Percentiles rank a stretch among this genome's conserved stretches.
Evolutionary conservation across 2,329 filamentous ascomycete species (phyloP).

Genomic region (Colletotrichum gloeosporioides): DNA sequence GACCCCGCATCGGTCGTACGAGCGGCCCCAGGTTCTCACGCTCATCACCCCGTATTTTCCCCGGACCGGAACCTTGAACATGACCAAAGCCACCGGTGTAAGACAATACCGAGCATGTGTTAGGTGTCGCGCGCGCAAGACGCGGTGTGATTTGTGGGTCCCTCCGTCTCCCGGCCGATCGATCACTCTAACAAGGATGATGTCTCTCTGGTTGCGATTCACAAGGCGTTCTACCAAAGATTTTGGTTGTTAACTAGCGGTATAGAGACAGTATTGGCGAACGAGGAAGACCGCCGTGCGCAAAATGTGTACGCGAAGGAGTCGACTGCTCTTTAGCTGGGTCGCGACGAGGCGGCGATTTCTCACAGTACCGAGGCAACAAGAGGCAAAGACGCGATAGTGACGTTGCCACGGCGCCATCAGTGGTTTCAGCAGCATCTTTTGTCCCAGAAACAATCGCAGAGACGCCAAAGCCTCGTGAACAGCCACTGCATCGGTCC

Average conservation of each 20-base stretch:
- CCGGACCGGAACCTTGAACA: background rate
- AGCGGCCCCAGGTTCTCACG: background rate
- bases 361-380: background rate
- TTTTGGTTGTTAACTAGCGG: background rate
- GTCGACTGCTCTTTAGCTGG: background rate
- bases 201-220: background rate
- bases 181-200: background rate
- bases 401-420: background rate
- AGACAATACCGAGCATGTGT: conserved; percentile 17
- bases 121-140: conserved; percentile 13
- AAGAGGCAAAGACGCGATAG: background rate
- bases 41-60: background rate
- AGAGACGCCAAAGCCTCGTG: background rate
- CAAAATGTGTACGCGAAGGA: background rate
- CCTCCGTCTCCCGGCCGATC: background rate
- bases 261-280: background rate
- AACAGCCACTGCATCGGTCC: background rate
- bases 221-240: background rate
- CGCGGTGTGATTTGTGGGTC: conserved; percentile 11
- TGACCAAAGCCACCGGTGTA: conserved; percentile 13
- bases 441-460: background rate
- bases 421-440: background rate
- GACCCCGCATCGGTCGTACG: background rate
- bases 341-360: background rate
- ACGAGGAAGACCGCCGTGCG: background rate